These are phyloP conservation scores for Ceratocystis smalleyi DNA, from an alignment of 2,329 filamentous ascomycete species.

Conservation along the genomic window DNA sequence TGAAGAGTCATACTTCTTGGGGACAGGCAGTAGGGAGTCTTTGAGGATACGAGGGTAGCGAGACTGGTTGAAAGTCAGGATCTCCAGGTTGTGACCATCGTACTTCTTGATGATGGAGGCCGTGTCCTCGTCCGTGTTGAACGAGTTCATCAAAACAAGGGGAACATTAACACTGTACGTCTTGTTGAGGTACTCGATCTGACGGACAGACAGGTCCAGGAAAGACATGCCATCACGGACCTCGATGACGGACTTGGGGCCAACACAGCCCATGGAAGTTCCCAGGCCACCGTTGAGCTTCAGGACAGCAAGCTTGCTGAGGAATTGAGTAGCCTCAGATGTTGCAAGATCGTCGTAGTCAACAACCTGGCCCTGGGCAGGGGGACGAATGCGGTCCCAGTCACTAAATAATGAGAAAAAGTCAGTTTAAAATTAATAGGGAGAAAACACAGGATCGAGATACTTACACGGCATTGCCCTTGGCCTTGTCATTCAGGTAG, in stretches of 20 bases:
- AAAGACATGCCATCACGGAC: constrained; percentile 99
- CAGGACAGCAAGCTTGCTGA: constrained; percentile 93
- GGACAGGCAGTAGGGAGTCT: constrained; percentile 91
- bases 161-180: constrained; percentile 95
- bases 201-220: constrained; percentile 92
- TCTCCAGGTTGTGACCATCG: constrained; percentile 98
- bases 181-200: constrained; percentile 98
- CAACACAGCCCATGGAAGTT: constrained; percentile 98
- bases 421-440: not conserved
- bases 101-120: constrained; percentile 99
- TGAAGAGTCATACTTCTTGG: constrained; percentile 72
- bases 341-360: constrained; percentile 84
- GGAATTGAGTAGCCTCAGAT: constrained; percentile 79
- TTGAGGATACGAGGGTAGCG: constrained; percentile 95
- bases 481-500: constrained; percentile 97
- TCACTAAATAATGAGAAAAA: constrained; percentile 39
- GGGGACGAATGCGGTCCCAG: constrained; percentile 93
- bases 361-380: constrained; percentile 83
- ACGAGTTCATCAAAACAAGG: constrained; percentile 99
- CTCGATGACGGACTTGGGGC: constrained; percentile 98
- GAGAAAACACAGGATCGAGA: constrained; percentile 1
- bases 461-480: constrained; percentile 72
- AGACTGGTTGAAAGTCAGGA: constrained; percentile 99
- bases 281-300: constrained; percentile 99
- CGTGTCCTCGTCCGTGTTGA: constrained; percentile 98